These are phyloP conservation scores for Daedaleopsis nitida DNA, from an alignment of 768 basidiomycete species.

Conservation along the genomic window DNA sequence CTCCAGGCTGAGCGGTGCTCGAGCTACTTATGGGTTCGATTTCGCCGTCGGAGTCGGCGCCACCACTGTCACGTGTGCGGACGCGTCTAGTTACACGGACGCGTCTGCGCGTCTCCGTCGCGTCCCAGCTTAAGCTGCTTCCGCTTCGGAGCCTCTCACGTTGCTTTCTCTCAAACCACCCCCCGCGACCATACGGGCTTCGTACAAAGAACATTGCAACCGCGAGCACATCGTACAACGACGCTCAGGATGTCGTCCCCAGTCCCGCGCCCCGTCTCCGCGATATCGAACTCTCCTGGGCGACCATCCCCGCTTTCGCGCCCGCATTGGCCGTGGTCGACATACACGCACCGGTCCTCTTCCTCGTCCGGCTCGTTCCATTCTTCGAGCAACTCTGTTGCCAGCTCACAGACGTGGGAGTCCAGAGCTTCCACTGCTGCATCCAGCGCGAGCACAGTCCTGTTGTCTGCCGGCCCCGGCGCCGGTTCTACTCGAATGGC, in stretches of 20 bases:
- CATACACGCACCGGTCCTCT: constrained; percentile 37
- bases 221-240: not conserved
- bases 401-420: constrained; percentile 30
- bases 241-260: constrained; percentile 9
- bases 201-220: constrained; percentile 1
- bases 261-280: constrained; percentile 4
- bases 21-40: too few relatives aligned
- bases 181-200: not conserved
- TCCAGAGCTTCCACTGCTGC: constrained; percentile 26
- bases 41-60: not conserved
- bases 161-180: not conserved
- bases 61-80: not conserved
- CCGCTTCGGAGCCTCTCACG: not conserved
- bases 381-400: constrained; percentile 25
- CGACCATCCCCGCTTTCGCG: constrained; percentile 50
- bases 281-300: constrained; percentile 32
- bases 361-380: constrained; percentile 33
- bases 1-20: too few relatives aligned
- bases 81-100: not conserved
- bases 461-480: constrained; percentile 18
- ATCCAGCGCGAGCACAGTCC: constrained; percentile 26
- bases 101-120: not conserved
- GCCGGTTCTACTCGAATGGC: constrained; percentile 14
- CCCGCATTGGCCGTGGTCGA: constrained; percentile 63
- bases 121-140: not conserved